Evolutionary conservation across 31 red algal species (phyloP), one percentile per base, ranked within the genome.

Genomic region (Porphyra umbilicalis): DNA sequence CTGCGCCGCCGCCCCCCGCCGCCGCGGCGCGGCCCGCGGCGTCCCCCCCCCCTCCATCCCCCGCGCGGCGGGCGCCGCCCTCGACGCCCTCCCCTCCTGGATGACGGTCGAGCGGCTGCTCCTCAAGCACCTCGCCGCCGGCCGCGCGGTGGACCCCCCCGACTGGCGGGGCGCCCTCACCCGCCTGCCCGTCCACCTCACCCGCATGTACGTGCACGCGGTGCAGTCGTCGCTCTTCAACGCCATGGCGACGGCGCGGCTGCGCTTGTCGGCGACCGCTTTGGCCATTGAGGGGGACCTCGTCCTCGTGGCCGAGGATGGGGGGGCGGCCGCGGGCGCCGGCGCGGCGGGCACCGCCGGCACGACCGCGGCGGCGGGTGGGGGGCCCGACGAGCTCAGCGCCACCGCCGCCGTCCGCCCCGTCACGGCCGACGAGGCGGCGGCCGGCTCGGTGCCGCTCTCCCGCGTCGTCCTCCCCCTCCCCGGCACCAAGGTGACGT

Each of bases 191-290:
- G 40, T 82, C 35, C 90, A 91, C 83, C 77, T 98, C 36, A 80
- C 87, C 9, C 89, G 68, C 36, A 93, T 98, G 89, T 98, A 98
- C 67, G 84, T 91, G 9, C 96, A 98, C 80, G 96, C 96, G 75
- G 96, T 98, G 34, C 96, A 98, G 79, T 95, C 93, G 78, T 90
- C 80, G 79, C 44, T 98, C 31, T 98, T 94, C 93, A 98, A 98
- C 84, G 46, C 89, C 0, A 98, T 98, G 93, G 96, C 96, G 32
- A 93, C 89, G 25, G 89, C 81, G 35, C 85, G 96, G 35, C 86
- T 95, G 75, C 38, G 77, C 42, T 20, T 35, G 20, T 31, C 74
- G 76, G 38, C 71, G 8, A 29, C 3, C 6, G 82, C 68, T 39
- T 80, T 82, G 78, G 92, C 93, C 10, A 79, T 89, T 37, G 87